These are phyloP conservation scores for Thuja plicata DNA, from an alignment of 83 land plant genomes.

Conservation along the genomic window DNA sequence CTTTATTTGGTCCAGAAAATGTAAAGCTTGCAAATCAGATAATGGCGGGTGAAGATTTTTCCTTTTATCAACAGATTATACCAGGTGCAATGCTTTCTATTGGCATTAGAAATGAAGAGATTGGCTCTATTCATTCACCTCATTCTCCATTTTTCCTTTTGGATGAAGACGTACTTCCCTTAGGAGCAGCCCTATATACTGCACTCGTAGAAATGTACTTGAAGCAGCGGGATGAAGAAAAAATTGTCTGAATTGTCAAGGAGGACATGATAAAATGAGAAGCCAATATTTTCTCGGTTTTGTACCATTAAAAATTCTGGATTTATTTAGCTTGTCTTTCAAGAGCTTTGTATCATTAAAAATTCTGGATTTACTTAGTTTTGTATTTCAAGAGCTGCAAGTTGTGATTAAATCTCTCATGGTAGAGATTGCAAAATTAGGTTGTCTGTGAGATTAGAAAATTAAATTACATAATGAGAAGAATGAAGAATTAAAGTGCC, in stretches of 20 bases:
- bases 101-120: slow-evolving; percentile 66
- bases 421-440: not conserved
- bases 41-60: slow-evolving; percentile 92
- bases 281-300: not conserved
- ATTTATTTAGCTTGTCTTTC: not conserved
- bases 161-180: slow-evolving; percentile 68
- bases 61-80: slow-evolving; percentile 73
- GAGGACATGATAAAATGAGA: not conserved
- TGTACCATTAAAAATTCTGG: not conserved
- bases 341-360: not conserved
- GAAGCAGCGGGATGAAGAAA: not conserved
- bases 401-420: not conserved
- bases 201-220: slow-evolving; percentile 53
- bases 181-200: slow-evolving; percentile 67
- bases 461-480: not conserved
- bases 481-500: no score
- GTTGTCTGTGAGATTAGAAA: not conserved
- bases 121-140: slow-evolving; percentile 40
- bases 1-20: slow-evolving; percentile 62
- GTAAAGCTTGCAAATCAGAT: slow-evolving; percentile 39
- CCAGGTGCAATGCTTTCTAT: slow-evolving; percentile 73
- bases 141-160: slow-evolving; percentile 71
- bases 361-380: no score
- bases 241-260: not conserved
- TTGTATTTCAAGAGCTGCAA: not conserved